A percentile compares a stretch with the other conserved stretches of the same genome.
These are phyloP conservation scores for Strobilomyces confusus DNA, from an alignment of 768 basidiomycete genomes.

Conservation along the genomic window DNA sequence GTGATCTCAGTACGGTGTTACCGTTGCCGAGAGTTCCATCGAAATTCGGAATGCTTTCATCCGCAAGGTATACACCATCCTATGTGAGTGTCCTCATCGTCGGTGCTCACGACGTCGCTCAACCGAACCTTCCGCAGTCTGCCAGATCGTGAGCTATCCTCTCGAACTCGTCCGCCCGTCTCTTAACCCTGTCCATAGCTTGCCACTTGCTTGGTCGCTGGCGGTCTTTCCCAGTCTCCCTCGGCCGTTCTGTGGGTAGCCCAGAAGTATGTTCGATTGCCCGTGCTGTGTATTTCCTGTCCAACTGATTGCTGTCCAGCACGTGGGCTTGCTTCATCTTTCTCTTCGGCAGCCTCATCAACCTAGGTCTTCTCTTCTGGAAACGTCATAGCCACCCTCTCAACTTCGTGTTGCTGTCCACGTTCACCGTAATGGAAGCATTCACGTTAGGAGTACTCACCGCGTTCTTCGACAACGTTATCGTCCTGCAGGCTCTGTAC, in stretches of 20 bases:
- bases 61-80: slow-evolving; percentile 86
- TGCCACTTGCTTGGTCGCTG: slow-evolving; percentile 76
- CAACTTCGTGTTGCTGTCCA: slow-evolving; percentile 79
- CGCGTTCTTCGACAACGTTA: slow-evolving; percentile 63
- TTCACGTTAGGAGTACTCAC: slow-evolving; percentile 85
- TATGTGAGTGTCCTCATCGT: slow-evolving; percentile 54
- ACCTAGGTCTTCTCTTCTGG: slow-evolving; percentile 81
- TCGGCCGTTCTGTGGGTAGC: slow-evolving; percentile 67
- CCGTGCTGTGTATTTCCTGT: not conserved
- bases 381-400: slow-evolving; percentile 88
- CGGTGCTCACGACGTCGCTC: not conserved
- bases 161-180: not conserved
- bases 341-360: slow-evolving; percentile 73
- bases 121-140: slow-evolving; percentile 43
- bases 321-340: slow-evolving; percentile 79
- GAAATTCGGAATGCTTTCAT: slow-evolving; percentile 85
- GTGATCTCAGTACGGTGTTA: slow-evolving; percentile 64
- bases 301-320: slow-evolving; percentile 34
- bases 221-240: slow-evolving; percentile 60
- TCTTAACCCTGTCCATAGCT: slow-evolving; percentile 35
- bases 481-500: slow-evolving; percentile 86
- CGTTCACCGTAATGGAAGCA: slow-evolving; percentile 90
- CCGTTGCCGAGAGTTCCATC: slow-evolving; percentile 69
- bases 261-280: slow-evolving; percentile 48
- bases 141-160: slow-evolving; percentile 58